These are phyloP conservation scores for Naematelia aurantialba DNA, from an alignment of 768 basidiomycete species.

Conservation along the genomic window DNA sequence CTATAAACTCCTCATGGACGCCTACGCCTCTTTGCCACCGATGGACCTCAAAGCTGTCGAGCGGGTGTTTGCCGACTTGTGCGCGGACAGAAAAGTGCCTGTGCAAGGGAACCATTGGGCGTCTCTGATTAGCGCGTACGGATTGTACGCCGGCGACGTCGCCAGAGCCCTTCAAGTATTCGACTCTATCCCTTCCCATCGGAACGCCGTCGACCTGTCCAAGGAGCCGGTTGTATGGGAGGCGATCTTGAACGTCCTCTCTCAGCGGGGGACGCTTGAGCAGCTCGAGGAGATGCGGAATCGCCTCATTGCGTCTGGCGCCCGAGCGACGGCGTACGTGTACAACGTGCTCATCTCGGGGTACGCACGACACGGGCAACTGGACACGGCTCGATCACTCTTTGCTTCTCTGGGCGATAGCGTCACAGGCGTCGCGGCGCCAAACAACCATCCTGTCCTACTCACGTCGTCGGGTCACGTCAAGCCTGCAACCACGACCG, in stretches of 20 bases:
- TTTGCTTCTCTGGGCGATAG: slow-evolving; percentile 81
- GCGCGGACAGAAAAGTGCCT: slow-evolving; percentile 54
- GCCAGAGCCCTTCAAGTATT: slow-evolving; percentile 73
- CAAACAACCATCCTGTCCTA: slow-evolving; percentile 79
- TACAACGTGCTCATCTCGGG: slow-evolving; percentile 79
- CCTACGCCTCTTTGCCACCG: slow-evolving; percentile 80
- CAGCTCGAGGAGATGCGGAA: slow-evolving; percentile 66
- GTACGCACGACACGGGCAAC: slow-evolving; percentile 64
- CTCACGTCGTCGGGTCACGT: slow-evolving; percentile 52
- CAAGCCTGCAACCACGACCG: slow-evolving; percentile 36
- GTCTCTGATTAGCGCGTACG: slow-evolving; percentile 81
- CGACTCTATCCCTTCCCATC: slow-evolving; percentile 64
- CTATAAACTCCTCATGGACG: slow-evolving; percentile 92
- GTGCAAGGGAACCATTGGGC: slow-evolving; percentile 71
- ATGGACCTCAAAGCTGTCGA: slow-evolving; percentile 71
- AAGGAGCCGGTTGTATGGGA: slow-evolving; percentile 73
- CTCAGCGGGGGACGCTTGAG: slow-evolving; percentile 72
- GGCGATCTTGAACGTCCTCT: slow-evolving; percentile 78
- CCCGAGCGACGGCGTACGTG: slow-evolving; percentile 93
- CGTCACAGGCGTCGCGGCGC: slow-evolving; percentile 70
- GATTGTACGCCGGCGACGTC: slow-evolving; percentile 72
- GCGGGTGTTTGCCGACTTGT: slow-evolving; percentile 62
- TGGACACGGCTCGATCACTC: slow-evolving; percentile 67
- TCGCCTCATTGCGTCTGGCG: slow-evolving; percentile 61
- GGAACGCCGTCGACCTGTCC: slow-evolving; percentile 50